These are phyloP conservation scores for Solanum hybrid DNA, from an alignment of 305 asterid species.

Conservation along the genomic window DNA sequence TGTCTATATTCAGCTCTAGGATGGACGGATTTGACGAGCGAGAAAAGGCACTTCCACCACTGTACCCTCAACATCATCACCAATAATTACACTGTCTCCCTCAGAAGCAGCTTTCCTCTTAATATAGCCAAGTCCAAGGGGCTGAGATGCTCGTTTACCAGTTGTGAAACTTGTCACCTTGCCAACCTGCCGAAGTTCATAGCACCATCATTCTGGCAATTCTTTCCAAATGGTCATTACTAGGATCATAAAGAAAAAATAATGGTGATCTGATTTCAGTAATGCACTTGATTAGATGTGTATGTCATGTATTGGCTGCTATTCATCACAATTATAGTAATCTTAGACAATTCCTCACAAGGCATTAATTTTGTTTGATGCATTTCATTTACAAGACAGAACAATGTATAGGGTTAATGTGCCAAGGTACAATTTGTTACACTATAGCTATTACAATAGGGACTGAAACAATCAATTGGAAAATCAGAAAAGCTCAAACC, in stretches of 20 bases:
- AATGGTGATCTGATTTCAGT: background rate
- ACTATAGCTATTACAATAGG: background rate
- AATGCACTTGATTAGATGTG: background rate
- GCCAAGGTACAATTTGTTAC: background rate
- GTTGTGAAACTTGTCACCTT: slow-evolving; percentile 69
- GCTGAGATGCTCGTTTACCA: slow-evolving; percentile 44
- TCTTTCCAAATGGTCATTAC: background rate
- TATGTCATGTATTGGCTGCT: background rate
- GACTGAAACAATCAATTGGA: background rate
- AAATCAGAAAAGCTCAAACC: slow-evolving; percentile 24
- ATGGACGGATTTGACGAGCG: slow-evolving; percentile 43
- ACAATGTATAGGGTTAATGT: background rate
- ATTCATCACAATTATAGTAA: background rate
- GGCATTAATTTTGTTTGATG: background rate
- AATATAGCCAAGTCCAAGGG: slow-evolving; percentile 84
- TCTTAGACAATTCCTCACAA: background rate
- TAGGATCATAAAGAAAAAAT: background rate
- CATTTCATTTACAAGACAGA: background rate
- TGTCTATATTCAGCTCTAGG: background rate
- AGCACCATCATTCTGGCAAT: background rate
- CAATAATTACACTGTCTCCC: slow-evolving; percentile 63
- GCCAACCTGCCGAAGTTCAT: slow-evolving; percentile 53
- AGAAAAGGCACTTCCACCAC: slow-evolving; percentile 84
- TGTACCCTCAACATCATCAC: slow-evolving; percentile 50
- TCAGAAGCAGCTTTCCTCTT: slow-evolving; percentile 64